Percentiles rank a stretch among this genome's conserved stretches.
Evolutionary conservation across 2,329 filamentous ascomycete species (phyloP).

Genomic region (Elsinoe batatas): DNA sequence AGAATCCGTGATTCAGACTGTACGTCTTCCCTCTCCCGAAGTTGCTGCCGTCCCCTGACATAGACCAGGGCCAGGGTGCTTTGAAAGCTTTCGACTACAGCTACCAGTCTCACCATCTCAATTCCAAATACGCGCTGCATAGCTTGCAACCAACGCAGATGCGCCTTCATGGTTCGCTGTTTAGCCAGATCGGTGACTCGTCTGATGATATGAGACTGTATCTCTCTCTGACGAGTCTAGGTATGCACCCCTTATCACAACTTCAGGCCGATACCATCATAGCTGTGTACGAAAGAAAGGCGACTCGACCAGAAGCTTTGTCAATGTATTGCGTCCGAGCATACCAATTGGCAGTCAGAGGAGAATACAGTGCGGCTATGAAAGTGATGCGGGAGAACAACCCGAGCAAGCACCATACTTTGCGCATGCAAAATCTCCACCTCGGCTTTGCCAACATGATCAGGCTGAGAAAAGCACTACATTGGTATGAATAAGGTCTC

Average conservation of each 20-base stretch:
- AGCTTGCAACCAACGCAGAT: conserved; percentile 65
- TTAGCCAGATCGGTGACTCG: conserved; percentile 59
- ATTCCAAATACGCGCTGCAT: conserved; percentile 65
- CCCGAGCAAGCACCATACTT: conserved; percentile 53
- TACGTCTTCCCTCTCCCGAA: conserved; percentile 39
- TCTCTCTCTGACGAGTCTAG: conserved; percentile 22
- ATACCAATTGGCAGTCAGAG: conserved; percentile 53
- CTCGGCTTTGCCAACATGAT: conserved; percentile 57
- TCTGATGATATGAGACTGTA: neutral
- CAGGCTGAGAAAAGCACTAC: conserved; percentile 53
- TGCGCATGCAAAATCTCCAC: conserved; percentile 70
- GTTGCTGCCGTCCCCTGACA: conserved; percentile 11
- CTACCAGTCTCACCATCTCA: conserved; percentile 71
- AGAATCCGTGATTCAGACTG: conserved; percentile 64
- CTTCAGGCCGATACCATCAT: conserved; percentile 64
- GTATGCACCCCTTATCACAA: conserved; percentile 47
- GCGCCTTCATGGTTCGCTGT: conserved; percentile 61
- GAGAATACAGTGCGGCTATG: conserved; percentile 61
- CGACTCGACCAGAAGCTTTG: conserved; percentile 67
- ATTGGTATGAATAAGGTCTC: conserved; percentile 29
- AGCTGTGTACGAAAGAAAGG: conserved; percentile 55
- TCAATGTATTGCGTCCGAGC: conserved; percentile 64
- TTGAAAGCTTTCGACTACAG: conserved; percentile 63
- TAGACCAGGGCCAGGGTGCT: conserved; percentile 44
- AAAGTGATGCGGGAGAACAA: conserved; percentile 50